Percentiles rank a stretch among this genome's conserved stretches.
phyloP scores from a whole-genome alignment of 805 yeast genomes.

The Candida fluviatilis region DNA sequence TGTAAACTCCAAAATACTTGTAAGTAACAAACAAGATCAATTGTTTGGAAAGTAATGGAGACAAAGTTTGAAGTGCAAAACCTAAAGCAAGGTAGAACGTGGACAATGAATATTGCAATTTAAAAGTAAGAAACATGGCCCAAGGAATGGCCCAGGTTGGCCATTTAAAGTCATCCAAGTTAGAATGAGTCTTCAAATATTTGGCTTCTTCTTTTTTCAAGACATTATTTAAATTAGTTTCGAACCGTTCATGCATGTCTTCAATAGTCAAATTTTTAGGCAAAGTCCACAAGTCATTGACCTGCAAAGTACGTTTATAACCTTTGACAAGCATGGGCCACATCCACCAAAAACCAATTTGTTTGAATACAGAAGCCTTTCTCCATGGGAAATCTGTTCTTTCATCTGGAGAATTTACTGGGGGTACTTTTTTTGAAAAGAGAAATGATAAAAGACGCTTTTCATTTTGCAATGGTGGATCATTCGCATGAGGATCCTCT shows the following conservation, averaged over 20 bases:
- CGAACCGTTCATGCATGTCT: constrained; percentile 28
- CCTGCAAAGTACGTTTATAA: constrained; percentile 33
- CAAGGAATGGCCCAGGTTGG: constrained; percentile 32
- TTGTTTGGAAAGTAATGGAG: constrained; percentile 63
- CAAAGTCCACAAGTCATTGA: constrained; percentile 34
- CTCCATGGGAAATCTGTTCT: constrained; percentile 48
- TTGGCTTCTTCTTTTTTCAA: constrained; percentile 17
- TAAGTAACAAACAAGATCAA: constrained; percentile 62
- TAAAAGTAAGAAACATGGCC: constrained; percentile 49
- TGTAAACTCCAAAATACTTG: constrained; percentile 40
- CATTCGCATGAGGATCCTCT: constrained; percentile 10
- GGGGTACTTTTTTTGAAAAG: constrained; percentile 47
- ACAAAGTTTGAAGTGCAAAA: constrained; percentile 49
- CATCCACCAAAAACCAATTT: constrained; percentile 38
- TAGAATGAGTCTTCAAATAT: constrained; percentile 14
- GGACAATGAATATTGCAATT: constrained; percentile 38
- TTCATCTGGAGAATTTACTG: constrained; percentile 48
- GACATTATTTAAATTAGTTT: constrained; percentile 17
- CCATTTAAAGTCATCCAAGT: constrained; percentile 35
- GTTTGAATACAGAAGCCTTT: constrained; percentile 32
- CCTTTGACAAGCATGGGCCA: constrained; percentile 39
- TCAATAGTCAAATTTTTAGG: constrained; percentile 35
- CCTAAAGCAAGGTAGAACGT: constrained; percentile 40
- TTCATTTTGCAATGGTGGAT: constrained; percentile 38
- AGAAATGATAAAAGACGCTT: constrained; percentile 49